phyloP scores from a whole-genome alignment of 305 asterid species.

The Solanum chacoense region DNA sequence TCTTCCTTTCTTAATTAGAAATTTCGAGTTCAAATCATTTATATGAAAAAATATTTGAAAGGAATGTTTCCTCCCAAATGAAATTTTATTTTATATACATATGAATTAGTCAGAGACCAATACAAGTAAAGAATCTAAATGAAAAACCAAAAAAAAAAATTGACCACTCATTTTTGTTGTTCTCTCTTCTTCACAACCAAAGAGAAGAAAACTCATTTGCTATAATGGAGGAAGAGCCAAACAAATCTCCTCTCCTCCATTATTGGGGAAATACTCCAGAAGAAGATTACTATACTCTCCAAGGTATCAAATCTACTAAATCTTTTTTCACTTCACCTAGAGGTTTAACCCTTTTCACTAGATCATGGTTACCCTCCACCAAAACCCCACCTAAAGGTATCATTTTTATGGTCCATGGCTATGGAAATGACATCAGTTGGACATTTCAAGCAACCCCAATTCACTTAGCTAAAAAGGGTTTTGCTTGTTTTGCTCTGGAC shows the following conservation, averaged over 20 bases:
- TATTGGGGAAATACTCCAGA: constrained; percentile 83
- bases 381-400: constrained; percentile 47
- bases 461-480: constrained; percentile 76
- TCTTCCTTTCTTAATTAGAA: no score
- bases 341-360: constrained; percentile 66
- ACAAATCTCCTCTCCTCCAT: constrained; percentile 9
- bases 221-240: constrained; percentile 19
- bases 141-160: no score
- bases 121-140: fast-evolving
- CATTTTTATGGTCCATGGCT: constrained; percentile 90
- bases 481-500: constrained; percentile 79
- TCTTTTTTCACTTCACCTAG: constrained; percentile 59
- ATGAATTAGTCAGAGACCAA: background rate
- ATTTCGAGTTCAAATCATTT: no score
- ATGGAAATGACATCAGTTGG: constrained; percentile 94
- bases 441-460: constrained; percentile 81
- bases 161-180: no score
- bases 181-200: background rate
- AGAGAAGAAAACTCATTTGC: background rate
- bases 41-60: no score
- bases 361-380: constrained; percentile 55
- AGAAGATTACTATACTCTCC: constrained; percentile 48
- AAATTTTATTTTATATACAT: no score
- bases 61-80: no score
- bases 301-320: constrained; percentile 49